Base-by-base conservation (phyloP, 1,139 yeast genomes). In the Pichia sp. region DNA sequence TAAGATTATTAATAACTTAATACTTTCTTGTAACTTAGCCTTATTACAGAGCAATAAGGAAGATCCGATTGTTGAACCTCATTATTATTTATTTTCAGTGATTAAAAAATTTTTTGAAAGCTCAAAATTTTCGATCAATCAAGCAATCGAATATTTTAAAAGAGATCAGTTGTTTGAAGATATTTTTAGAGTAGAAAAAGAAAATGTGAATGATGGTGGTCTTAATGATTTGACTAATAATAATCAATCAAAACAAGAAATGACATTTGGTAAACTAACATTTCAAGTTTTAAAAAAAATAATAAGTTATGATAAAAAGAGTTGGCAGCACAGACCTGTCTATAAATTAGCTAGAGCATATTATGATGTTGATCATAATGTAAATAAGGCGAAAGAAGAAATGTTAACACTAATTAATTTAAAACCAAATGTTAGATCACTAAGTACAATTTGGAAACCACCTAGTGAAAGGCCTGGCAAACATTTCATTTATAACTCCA, bases 401-500 rank as follows among this genome's bases (percentile, higher is more conserved):
- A 79, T 93, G 80, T 71, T 79, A 3, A 65, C 74, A 1, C 72
- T 88, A 31, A 78, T 91, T 50, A 77, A 87, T 5, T 67, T 88
- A 49, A 87, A 84, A 59, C 75, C 89, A 10, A 78, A 81, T 4
- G 80, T 83, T 51, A 88, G 91, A 62, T 79, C 84, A 9, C 75
- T 95, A 44, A 81, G 91, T 0, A 87, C 80, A 63, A 87, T 93
- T 52, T 93, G 99, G 99, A 89, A 89, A 62, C 96, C 97, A 0
- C 96, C 90, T 48, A 69, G 75, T 59, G 99, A 95, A 67, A 71
- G 96, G 19, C 95, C 98, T 0, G 99, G 99, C 0, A 88, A 87
- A 60, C 97, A 93, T 67, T 93, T 89, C 64, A 80, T 80, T 41
- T 90, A 87, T 67, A 85, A 87, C 19, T 77, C 76, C 58, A 81